phyloP scores from a whole-genome alignment of 176 grass and related monocot genomes.

The Elaeis guineensis region DNA sequence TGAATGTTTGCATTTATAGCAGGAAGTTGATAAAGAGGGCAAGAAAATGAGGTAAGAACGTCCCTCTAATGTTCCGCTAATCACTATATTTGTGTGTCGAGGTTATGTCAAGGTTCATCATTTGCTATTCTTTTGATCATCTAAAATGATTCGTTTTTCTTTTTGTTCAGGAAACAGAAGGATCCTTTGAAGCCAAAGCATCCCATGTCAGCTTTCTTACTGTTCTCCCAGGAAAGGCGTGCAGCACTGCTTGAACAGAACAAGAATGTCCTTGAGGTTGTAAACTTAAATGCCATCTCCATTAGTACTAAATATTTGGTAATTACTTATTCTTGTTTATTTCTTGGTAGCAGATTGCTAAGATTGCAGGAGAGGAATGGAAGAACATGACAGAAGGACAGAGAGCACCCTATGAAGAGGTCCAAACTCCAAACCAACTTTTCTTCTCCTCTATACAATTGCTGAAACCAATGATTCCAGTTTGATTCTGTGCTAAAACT shows the following conservation, averaged over 20 bases:
- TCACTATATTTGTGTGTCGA: too few species aligned
- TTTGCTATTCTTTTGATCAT: background rate
- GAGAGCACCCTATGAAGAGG: slow-evolving; percentile 56
- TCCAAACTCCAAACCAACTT: background rate
- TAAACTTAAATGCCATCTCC: background rate
- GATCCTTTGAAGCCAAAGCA: slow-evolving; percentile 80
- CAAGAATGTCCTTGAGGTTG: slow-evolving; percentile 65
- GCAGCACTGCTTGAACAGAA: slow-evolving; percentile 34
- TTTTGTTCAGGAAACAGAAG: slow-evolving; percentile 53
- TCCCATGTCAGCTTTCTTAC: slow-evolving; percentile 70
- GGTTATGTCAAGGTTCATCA: too few species aligned
- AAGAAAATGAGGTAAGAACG: slow-evolving; percentile 44
- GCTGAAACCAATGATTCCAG: too few species aligned
- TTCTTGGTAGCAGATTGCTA: slow-evolving; percentile 39
- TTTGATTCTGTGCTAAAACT: too few species aligned
- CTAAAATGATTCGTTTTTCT: background rate
- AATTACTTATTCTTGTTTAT: slow-evolving; percentile 6
- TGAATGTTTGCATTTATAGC: background rate
- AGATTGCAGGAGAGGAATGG: slow-evolving; percentile 83
- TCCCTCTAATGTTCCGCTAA: background rate
- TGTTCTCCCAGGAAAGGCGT: slow-evolving; percentile 64
- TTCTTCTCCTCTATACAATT: too few species aligned
- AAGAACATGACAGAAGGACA: slow-evolving; percentile 53
- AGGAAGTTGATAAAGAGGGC: slow-evolving; percentile 33
- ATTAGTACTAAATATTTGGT: background rate